Base-by-base conservation (phyloP, 352 stramenopile species). In the Phytophthora aleatoria region DNA sequence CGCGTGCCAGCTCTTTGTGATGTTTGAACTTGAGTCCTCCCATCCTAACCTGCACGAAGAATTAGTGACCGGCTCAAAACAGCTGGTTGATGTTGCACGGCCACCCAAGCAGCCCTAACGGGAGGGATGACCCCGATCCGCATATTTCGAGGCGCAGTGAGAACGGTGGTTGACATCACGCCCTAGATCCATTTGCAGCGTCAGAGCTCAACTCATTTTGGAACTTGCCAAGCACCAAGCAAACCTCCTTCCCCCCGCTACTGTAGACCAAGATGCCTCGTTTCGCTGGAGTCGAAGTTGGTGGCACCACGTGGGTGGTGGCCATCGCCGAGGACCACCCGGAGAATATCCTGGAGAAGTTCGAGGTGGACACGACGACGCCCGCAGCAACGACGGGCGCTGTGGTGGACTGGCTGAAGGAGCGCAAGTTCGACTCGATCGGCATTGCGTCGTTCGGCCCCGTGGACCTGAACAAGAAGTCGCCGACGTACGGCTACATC, bases 371-470 rank as follows among this genome's bases (percentile, higher is more conserved):
- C 39, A 98, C 90, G 56, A 95, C 89, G 62, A 94, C 81, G 33
- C 93, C 94, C 0, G 67, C 73, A 12, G 76, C 96, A 67, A 98
- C 96, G 5, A 70, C 98, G 35, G 69, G 78, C 5, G 77, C 83
- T 54, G 83, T 87, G 28, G 67, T 90, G 45, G 69, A 59, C 9
- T 98, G 96, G 83, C 89, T 98, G 42, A 81, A 88, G 72, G 83
- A 77, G 50, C 79, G 85, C 65, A 74, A 72, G 57, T 94, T 94
- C 61, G 87, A 95, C 61, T 72, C 81, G 39, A 91, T 95, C 58
- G 86, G 96, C 50, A 97, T 99, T 69, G 96, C 94, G 36, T 98
- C 89, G 45, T 99, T 99, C 71, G 95, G 94, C 26, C 94, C 93
- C 33, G 86, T 98, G 45, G 91, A 98, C 69, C 79, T 96, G 35